A percentile compares a stretch with the other conserved stretches of the same genome.
Conservation (phyloP, 2,329 filamentous ascomycete species). For the Aspergillus tanneri region DNA sequence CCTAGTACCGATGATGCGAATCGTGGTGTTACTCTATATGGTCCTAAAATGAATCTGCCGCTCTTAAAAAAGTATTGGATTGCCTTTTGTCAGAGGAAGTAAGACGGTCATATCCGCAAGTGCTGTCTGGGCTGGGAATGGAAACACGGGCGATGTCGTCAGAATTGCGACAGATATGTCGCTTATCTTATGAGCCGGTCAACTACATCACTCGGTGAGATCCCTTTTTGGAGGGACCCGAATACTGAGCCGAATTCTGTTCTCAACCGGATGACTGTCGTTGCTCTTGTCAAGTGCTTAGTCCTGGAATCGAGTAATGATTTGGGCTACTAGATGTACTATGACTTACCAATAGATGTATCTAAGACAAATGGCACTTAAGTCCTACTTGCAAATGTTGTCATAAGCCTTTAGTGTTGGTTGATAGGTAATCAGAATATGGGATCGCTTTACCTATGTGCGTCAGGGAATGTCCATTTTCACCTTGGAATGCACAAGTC, state of each 20-base stretch:
- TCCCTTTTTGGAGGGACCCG: background rate
- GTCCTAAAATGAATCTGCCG: background rate
- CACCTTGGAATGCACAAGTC: no score
- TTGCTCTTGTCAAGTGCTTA: conserved; percentile 15
- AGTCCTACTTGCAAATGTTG: no score
- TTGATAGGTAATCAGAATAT: no score
- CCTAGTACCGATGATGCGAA: no score
- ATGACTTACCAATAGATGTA: conserved; percentile 11
- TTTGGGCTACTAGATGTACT: conserved; percentile 14
- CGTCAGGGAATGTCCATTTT: no score
- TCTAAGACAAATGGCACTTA: conserved; percentile 1
- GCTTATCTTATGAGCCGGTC: background rate
- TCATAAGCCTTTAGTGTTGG: background rate
- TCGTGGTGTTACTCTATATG: background rate
- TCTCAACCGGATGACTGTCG: conserved; percentile 3
- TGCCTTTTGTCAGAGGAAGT: conserved; percentile 7
- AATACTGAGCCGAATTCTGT: background rate
- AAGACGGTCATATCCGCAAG: conserved; percentile 10
- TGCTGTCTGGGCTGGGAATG: conserved; percentile 8
- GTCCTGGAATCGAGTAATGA: conserved; percentile 14
- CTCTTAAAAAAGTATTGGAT: conserved; percentile 9
- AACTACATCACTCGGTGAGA: background rate
- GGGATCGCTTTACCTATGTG: no score
- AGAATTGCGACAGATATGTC: conserved; percentile 11
- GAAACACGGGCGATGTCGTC: conserved; percentile 13